Evolutionary conservation across 2,329 filamentous ascomycete genomes (phyloP).

Genomic region (Colletotrichum tofieldiae): DNA sequence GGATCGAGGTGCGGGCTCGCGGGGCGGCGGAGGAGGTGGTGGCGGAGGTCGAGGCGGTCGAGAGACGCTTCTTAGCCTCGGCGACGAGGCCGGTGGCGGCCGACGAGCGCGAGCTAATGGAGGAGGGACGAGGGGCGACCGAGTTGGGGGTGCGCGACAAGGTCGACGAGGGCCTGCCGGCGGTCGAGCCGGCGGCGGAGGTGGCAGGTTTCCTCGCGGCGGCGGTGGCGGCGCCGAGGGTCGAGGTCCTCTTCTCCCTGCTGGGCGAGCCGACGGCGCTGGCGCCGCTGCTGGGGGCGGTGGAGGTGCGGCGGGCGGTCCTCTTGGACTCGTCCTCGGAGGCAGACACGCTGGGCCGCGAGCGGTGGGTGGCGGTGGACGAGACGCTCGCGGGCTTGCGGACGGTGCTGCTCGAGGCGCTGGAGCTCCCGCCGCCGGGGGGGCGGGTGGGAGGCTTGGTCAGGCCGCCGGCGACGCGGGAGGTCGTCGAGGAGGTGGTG

Average conservation of each 20-base stretch:
- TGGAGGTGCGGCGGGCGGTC: slow-evolving; percentile 61
- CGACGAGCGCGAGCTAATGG: slow-evolving; percentile 51
- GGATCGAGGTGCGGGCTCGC: slow-evolving; percentile 59
- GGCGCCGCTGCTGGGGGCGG: slow-evolving; percentile 58
- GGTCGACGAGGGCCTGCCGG: slow-evolving; percentile 37
- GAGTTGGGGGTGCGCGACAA: slow-evolving; percentile 43
- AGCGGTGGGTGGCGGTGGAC: slow-evolving; percentile 60
- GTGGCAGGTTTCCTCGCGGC: slow-evolving; percentile 51
- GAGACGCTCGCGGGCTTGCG: slow-evolving; percentile 53
- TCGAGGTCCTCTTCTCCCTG: slow-evolving; percentile 55
- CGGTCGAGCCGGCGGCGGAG: slow-evolving; percentile 42
- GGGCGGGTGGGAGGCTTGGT: slow-evolving; percentile 67
- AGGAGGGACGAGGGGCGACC: slow-evolving; percentile 42
- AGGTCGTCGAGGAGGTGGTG: slow-evolving; percentile 50
- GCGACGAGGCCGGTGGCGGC: slow-evolving; percentile 57
- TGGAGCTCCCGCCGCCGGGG: slow-evolving; percentile 52
- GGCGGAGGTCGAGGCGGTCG: slow-evolving; percentile 61
- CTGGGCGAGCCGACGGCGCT: slow-evolving; percentile 48
- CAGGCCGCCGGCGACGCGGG: slow-evolving; percentile 58
- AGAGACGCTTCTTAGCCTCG: slow-evolving; percentile 72
- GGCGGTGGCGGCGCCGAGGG: slow-evolving; percentile 49
- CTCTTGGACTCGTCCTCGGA: slow-evolving; percentile 67
- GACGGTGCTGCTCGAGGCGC: slow-evolving; percentile 50
- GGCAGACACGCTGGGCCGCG: slow-evolving; percentile 64
- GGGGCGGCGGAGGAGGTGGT: slow-evolving; percentile 55